phyloP scores from a whole-genome alignment of 73 alveolate species.

The Paramecium sexaurelia region DNA sequence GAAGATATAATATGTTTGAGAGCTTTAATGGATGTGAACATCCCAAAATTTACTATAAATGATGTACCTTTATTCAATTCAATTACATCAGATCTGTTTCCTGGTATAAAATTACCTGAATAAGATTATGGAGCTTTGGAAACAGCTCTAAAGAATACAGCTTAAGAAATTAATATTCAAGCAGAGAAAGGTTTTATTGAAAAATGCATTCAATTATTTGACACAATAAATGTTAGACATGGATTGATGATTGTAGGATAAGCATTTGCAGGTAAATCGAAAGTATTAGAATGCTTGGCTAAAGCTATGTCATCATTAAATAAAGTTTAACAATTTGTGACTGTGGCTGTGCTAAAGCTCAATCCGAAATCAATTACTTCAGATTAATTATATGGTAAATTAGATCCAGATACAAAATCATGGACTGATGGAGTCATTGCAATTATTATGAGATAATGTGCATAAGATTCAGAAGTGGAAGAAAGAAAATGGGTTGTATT shows the following conservation, averaged over 20 bases:
- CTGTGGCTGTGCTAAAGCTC: conserved; percentile 75
- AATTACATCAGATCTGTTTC: conserved; percentile 99
- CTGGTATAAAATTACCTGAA: conserved; percentile 94
- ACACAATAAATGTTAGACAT: conserved; percentile 95
- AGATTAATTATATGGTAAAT: conserved; percentile 83
- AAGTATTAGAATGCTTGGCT: conserved; percentile 86
- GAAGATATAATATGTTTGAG: conserved; percentile 93
- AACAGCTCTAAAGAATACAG: conserved; percentile 56
- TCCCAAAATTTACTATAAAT: conserved; percentile 98
- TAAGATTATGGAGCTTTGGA: conserved; percentile 85
- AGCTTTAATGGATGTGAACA: conserved; percentile 96
- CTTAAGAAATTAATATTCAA: conserved; percentile 80
- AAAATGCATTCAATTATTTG: conserved; percentile 99
- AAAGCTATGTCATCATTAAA: conserved; percentile 94
- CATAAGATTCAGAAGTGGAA: conserved; percentile 86
- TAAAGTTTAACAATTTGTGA: conserved; percentile 23
- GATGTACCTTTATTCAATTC: conserved; percentile 99
- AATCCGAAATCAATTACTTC: conserved; percentile 87
- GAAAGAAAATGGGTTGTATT: conserved; percentile 91
- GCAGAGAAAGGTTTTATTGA: conserved; percentile 93
- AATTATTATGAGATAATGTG: conserved; percentile 93
- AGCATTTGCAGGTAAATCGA: conserved; percentile 83
- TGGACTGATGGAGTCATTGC: conserved; percentile 98
- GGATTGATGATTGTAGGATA: conserved; percentile 96
- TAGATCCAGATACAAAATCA: conserved; percentile 86